Base-by-base conservation (phyloP, 2,329 filamentous ascomycete genomes). In the Paraphoma sp. region DNA sequence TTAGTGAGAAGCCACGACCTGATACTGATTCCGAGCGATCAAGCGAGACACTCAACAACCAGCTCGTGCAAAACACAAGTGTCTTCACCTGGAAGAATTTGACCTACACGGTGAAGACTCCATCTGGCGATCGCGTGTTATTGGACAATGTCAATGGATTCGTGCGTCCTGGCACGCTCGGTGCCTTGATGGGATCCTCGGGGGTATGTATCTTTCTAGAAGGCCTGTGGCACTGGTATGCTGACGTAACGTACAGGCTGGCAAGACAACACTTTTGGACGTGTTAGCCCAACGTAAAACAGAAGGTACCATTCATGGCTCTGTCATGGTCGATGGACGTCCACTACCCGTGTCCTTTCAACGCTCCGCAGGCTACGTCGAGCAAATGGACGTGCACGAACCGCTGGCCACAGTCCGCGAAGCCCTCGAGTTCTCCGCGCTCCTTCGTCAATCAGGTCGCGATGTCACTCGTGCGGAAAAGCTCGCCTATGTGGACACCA, bases 241-340 rank as follows among this genome's bases (percentile, higher is more conserved):
- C 33, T 36, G 33, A 36, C 33, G 7, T 14, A 10, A 14, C 14
- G 33, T 40, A 29, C 68, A 68, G 0, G 67, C 69, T 3, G 70
- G 70, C 2, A 73, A 73, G 44, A 73, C 68, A 0, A 71, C 68
- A 1, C 48, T 73, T 2, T 55, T 73, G 1, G 63, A 71, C 44
- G 65, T 67, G 3, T 48, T 73, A 5, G 92, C 92, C 29, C 89
- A 89, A 57, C 88, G 92, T 72, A 88, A 89, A 14, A 91, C 89
- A 0, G 92, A 92, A 86, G 92, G 92, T 76, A 87, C 94, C 17
- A 90, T 96, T 41, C 87, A 85, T 6, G 92, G 92, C 48, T 87
- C 92, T 63, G 93, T 95, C 87, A 12, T 79, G 90, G 87, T 92
- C 17, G 88, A 92, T 63, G 89, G 89, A 0, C 81, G 80, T 16